Evolutionary conservation across 176 grass and related monocot species (phyloP).

Genomic region (Musa troglodytarum): DNA sequence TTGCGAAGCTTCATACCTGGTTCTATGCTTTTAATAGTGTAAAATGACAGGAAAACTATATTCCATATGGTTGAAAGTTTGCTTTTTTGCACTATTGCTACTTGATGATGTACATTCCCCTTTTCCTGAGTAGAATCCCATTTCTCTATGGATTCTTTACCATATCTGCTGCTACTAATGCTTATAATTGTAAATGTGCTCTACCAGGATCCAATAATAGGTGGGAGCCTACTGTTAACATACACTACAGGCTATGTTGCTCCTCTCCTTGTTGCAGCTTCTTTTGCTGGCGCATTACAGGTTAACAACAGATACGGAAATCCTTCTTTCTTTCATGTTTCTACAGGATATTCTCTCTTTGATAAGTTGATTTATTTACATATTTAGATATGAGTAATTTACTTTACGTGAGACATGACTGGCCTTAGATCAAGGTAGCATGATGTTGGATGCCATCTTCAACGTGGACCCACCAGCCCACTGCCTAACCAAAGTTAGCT

Average conservation of each 20-base stretch:
- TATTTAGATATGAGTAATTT: background rate
- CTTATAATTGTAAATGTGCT: slow-evolving; percentile 13
- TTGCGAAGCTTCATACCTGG: too few relatives aligned
- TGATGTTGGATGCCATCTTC: background rate
- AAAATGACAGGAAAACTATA: too few relatives aligned
- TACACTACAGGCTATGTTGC: slow-evolving; percentile 93
- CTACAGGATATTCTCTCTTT: background rate
- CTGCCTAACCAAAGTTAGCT: background rate
- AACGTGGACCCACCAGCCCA: background rate
- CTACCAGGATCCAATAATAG: slow-evolving; percentile 73
- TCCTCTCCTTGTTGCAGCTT: slow-evolving; percentile 92
- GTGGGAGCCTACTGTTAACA: slow-evolving; percentile 82
- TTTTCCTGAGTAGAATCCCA: background rate
- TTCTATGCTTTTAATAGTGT: too few relatives aligned
- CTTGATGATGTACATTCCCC: background rate
- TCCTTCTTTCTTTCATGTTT: background rate
- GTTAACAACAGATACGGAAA: slow-evolving; percentile 19
- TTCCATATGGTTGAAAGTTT: too few relatives aligned
- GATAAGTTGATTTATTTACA: background rate
- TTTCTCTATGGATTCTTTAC: background rate
- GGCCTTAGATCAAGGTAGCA: background rate
- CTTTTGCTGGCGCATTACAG: slow-evolving; percentile 94
- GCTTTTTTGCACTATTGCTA: background rate
- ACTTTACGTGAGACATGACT: background rate
- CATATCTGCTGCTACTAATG: background rate